Percentiles rank a stretch among this genome's conserved stretches.
Evolutionary conservation across 176 grass and related monocot genomes (phyloP).

Genomic region (Aegilops bicornis): DNA sequence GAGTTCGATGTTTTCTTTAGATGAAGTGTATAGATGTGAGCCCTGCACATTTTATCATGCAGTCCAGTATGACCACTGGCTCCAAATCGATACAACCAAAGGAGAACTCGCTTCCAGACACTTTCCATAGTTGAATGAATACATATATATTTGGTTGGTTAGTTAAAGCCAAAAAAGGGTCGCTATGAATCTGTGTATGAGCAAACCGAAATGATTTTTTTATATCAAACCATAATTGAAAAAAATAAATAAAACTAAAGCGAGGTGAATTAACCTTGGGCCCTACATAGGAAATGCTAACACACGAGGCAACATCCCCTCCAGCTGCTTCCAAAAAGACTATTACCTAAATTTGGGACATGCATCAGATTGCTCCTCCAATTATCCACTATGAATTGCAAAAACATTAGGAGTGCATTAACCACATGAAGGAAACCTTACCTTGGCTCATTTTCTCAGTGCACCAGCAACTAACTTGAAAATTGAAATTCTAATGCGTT

Average conservation of each 20-base stretch:
- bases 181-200: not conserved
- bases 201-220: not conserved
- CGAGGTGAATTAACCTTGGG: not conserved
- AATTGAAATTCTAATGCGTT: not conserved
- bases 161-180: not conserved
- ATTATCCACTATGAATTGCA: not conserved
- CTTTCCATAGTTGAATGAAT: not conserved
- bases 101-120: not conserved
- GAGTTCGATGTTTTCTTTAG: too few species aligned
- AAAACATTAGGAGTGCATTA: not conserved
- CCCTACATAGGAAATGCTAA: too few species aligned
- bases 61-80: too few species aligned
- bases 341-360: not conserved
- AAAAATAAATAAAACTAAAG: not conserved
- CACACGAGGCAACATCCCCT: too few species aligned
- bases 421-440: not conserved
- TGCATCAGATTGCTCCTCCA: not conserved
- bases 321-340: not conserved
- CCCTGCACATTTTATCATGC: too few species aligned
- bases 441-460: not conserved
- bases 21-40: too few species aligned
- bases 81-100: too few species aligned
- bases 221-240: not conserved
- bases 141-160: not conserved
- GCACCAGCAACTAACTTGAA: not conserved